Evolutionary conservation across 106 monocot genomes (phyloP).

Genomic region (Allium cepa): DNA sequence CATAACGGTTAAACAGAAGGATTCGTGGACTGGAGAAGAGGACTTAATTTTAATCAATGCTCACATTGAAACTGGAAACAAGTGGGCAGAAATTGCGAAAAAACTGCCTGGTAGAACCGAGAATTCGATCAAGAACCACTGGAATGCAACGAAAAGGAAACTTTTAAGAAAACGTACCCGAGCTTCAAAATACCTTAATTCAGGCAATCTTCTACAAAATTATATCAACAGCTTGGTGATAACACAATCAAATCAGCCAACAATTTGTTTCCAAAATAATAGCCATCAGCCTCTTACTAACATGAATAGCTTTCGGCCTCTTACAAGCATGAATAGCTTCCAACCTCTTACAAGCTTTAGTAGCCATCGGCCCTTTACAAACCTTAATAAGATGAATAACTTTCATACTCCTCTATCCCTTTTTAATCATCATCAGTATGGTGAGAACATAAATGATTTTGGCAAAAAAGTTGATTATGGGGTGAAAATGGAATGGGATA

Average conservation of each 20-base stretch:
- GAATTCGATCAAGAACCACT: constrained; percentile 91
- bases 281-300: not conserved
- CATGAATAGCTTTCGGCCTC: not conserved
- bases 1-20: constrained; percentile 38
- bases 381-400: not conserved
- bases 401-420: not conserved
- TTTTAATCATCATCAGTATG: not conserved
- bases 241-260: not conserved
- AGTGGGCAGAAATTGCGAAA: constrained; percentile 89
- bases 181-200: constrained; percentile 16
- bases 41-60: constrained; percentile 61
- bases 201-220: constrained; percentile 43
- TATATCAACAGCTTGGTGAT: constrained; percentile 55
- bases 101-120: constrained; percentile 74
- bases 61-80: constrained; percentile 68
- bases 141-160: constrained; percentile 80
- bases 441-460: not conserved
- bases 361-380: not conserved
- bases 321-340: not conserved
- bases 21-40: constrained; percentile 79
- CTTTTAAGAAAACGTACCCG: constrained; percentile 26
- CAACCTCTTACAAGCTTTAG: not conserved
- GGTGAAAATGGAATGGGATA: not conserved
- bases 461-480: not conserved
- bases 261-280: not conserved